Evolutionary conservation across 345 rosid genomes (phyloP), one percentile per base, ranked within the genome.

Genomic region (Sonneratia caseolaris): DNA sequence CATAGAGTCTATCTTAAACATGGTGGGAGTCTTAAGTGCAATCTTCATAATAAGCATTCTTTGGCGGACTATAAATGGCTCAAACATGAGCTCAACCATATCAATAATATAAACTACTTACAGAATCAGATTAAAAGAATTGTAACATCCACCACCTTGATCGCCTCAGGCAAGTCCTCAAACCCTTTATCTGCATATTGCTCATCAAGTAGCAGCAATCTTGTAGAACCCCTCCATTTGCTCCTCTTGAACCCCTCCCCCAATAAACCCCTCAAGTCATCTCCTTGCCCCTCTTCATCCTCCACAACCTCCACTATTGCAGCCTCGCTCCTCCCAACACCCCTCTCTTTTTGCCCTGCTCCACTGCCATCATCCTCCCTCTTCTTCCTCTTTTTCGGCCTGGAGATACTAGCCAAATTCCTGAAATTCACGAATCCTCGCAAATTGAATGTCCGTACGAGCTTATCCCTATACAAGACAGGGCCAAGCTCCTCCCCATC

Each of bases 191-290:
- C 81, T 0, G 84, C 78, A 66, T 80, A 84, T 47, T 76, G 80
- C 82, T 93, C 95, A 79, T 91, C 98, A 81, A 91, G 86, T 79
- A 94, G 93, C 85, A 94, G 77, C 83, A 93, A 75, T 73, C 98
- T 89, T 42, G 97, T 93, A 2, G 97, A 81, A 24, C 96, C 94
- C 48, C 77, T 88, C 97, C 98, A 93, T 78, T 75, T 79, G 72
- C 84, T 79, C 66, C 86, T 85, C 75, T 75, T 80, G 72, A 85
- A 91, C 21, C 80, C 95, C 71, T 87, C 85, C 75, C 96, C 98
- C 0, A 93, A 68, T 71, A 93, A 84, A 24, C 91, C 87, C 45
- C 78, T 87, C 81, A 89, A 84, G 67, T 85, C 89, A 24, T 84
- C 87, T 0, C 74, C 80, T 35, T 21, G 81, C 66, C 75, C 84